Conservation (phyloP, 129 eudicot species). For the Centella asiatica region DNA sequence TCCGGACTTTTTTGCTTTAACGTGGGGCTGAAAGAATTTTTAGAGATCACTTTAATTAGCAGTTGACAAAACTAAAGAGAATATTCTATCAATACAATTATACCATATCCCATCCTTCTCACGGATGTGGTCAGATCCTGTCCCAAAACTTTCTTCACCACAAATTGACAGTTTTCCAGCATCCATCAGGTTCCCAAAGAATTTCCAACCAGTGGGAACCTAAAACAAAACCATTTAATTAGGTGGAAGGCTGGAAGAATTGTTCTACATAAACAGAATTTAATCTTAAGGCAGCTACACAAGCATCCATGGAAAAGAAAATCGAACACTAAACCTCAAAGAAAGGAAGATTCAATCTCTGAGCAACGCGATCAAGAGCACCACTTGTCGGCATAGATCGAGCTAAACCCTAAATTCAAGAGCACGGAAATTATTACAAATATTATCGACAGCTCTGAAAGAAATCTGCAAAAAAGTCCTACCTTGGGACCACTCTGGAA, state of each 20-base stretch:
- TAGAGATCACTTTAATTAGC: neutral
- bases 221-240: slow-evolving; percentile 23
- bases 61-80: neutral
- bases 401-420: slow-evolving; percentile 76
- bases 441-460: neutral
- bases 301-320: neutral
- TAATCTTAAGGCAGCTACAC: neutral
- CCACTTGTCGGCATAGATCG: slow-evolving; percentile 99
- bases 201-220: slow-evolving; percentile 99
- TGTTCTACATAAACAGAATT: neutral
- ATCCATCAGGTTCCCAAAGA: slow-evolving; percentile 97
- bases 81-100: neutral
- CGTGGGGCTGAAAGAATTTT: neutral
- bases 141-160: slow-evolving; percentile 99
- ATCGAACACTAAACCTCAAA: slow-evolving; percentile 52
- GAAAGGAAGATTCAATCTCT: slow-evolving; percentile 74
- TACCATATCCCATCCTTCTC: slow-evolving; percentile 99
- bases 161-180: slow-evolving; percentile 92
- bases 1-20: neutral
- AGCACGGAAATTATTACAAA: neutral
- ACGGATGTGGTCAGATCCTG: slow-evolving; percentile 99
- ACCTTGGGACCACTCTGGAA: slow-evolving; percentile 84
- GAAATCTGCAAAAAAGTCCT: neutral
- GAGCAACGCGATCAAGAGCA: slow-evolving; percentile 95
- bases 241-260: neutral